phyloP scores from a whole-genome alignment of 2,329 filamentous ascomycete genomes.

The Cadophora malorum region DNA sequence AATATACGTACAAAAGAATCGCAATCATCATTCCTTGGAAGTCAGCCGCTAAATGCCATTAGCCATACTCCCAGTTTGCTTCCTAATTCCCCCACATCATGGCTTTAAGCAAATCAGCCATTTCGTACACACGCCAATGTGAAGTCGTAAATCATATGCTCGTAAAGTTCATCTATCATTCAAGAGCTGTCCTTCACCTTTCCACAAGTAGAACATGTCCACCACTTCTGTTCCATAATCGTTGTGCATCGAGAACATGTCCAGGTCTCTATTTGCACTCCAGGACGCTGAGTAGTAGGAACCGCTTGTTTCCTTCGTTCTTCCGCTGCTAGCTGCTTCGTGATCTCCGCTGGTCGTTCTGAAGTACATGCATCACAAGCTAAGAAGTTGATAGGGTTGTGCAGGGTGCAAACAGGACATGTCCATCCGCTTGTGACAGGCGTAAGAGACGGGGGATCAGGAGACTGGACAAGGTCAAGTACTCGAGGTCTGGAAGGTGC shows the following conservation, averaged over 20 bases:
- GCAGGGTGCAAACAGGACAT: slow-evolving; percentile 62
- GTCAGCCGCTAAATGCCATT: not conserved
- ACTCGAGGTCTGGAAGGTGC: slow-evolving; percentile 2
- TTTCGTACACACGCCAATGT: not conserved
- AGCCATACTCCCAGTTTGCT: not conserved
- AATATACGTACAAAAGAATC: not conserved
- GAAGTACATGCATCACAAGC: slow-evolving; percentile 63
- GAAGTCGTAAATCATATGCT: slow-evolving; percentile 16
- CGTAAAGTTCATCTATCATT: slow-evolving; percentile 11
- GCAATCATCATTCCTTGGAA: not conserved
- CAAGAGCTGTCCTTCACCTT: slow-evolving; percentile 59
- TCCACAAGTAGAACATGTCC: slow-evolving; percentile 62
- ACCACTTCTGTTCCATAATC: slow-evolving; percentile 60
- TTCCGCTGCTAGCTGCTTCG: slow-evolving; percentile 34
- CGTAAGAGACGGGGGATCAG: slow-evolving; percentile 22
- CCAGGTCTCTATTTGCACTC: slow-evolving; percentile 49
- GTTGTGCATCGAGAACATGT: slow-evolving; percentile 59
- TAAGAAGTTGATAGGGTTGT: slow-evolving; percentile 58
- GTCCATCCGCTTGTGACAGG: slow-evolving; percentile 56
- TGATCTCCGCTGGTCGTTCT: slow-evolving; percentile 49
- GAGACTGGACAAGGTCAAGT: not conserved
- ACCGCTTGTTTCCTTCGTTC: slow-evolving; percentile 21
- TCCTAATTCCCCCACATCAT: slow-evolving; percentile 4
- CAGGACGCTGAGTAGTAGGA: slow-evolving; percentile 25
- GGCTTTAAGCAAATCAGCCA: not conserved